Evolutionary conservation across 2,329 filamentous ascomycete species (phyloP).

Genomic region (Lasiodiplodia sp.): DNA sequence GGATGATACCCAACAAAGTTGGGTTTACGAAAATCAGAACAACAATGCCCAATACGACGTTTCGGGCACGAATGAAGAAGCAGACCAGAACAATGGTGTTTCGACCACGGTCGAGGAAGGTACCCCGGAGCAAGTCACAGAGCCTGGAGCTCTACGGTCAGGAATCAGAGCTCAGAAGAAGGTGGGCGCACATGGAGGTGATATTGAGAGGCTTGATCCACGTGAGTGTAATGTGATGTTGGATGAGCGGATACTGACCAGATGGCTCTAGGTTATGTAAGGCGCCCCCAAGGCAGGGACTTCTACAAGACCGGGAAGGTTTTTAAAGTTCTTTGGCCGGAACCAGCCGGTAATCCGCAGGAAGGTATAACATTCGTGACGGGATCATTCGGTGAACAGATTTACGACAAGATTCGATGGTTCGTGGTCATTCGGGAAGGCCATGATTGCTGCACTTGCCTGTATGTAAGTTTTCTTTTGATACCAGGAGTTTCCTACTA

Average conservation of each 20-base stretch:
- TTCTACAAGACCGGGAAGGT: slow-evolving; percentile 26
- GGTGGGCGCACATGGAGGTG: slow-evolving; percentile 2
- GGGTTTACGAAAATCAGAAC: background rate
- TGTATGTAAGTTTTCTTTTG: slow-evolving; percentile 8
- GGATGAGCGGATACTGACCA: too few species aligned
- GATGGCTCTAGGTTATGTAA: background rate
- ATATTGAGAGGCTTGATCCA: slow-evolving; percentile 18
- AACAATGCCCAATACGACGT: too few species aligned
- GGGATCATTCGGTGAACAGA: slow-evolving; percentile 1
- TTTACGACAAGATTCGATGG: slow-evolving; percentile 30
- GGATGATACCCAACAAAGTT: background rate
- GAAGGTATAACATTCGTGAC: slow-evolving; percentile 15
- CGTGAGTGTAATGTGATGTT: background rate
- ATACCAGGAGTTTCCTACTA: background rate
- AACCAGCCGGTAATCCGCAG: slow-evolving; percentile 12
- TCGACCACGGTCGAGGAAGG: background rate
- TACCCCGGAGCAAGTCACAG: slow-evolving; percentile 12
- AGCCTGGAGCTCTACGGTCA: background rate
- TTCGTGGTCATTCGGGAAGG: slow-evolving; percentile 30
- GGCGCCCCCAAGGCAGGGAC: background rate
- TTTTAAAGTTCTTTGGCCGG: slow-evolving; percentile 27
- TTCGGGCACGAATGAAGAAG: too few species aligned
- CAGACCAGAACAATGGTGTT: background rate
- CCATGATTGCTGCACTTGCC: slow-evolving; percentile 25
- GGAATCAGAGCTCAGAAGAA: slow-evolving; percentile 21